Evolutionary conservation across 2,329 filamentous ascomycete genomes (phyloP).

Genomic region (Didymella glomerata): DNA sequence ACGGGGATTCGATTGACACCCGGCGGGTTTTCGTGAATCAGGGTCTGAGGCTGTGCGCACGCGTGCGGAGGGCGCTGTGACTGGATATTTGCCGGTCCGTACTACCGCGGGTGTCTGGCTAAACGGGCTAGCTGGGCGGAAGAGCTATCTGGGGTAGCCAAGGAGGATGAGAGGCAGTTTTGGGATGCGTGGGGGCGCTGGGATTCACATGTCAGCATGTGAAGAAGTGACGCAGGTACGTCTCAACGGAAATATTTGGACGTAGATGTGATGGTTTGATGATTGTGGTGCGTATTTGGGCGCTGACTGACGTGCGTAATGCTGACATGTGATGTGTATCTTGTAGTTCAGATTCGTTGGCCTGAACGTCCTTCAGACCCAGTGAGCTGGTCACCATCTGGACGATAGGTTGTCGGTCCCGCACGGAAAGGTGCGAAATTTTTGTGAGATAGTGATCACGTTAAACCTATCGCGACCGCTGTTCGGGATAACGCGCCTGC

Average conservation of each 20-base stretch:
- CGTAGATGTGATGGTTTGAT: constrained; percentile 1
- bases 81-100: constrained; percentile 24
- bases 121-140: constrained; percentile 15
- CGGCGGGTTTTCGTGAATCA: constrained; percentile 23
- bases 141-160: constrained; percentile 19
- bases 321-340: constrained; percentile 2
- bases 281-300: neutral
- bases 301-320: neutral
- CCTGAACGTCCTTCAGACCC: neutral
- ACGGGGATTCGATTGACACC: neutral
- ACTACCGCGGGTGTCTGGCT: constrained; percentile 20
- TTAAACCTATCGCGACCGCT: neutral
- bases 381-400: neutral
- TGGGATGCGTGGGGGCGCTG: constrained; percentile 12
- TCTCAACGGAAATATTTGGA: constrained; percentile 13
- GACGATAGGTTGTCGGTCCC: constrained; percentile 4
- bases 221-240: constrained; percentile 24
- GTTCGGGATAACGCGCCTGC: neutral
- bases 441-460: constrained; percentile 3
- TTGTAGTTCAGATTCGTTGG: neutral
- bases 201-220: constrained; percentile 23
- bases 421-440: neutral
- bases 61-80: constrained; percentile 4
- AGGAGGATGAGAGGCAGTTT: constrained; percentile 12
- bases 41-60: constrained; percentile 16